Evolutionary conservation across 2,329 filamentous ascomycete genomes (phyloP).

Genomic region (Diaporthe capsici): DNA sequence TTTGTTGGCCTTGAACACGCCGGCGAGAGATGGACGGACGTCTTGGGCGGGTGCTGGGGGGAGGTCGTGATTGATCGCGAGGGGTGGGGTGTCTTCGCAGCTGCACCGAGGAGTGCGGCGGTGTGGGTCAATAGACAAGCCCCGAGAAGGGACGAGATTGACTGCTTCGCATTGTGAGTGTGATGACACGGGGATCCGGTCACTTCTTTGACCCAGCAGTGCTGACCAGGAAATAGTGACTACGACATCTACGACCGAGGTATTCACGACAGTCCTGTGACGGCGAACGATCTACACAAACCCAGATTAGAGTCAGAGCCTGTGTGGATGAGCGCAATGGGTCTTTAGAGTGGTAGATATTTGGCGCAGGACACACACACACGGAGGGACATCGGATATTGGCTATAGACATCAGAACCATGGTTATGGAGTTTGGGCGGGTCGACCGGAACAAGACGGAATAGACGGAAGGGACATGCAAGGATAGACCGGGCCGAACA

Average conservation of each 20-base stretch:
- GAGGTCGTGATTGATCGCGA: slow-evolving; percentile 70
- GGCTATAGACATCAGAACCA: neutral
- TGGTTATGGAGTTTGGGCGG: slow-evolving; percentile 22
- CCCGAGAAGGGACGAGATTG: slow-evolving; percentile 29
- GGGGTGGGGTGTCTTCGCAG: slow-evolving; percentile 72
- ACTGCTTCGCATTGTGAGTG: slow-evolving; percentile 34
- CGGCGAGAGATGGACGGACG: slow-evolving; percentile 75
- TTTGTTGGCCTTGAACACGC: slow-evolving; percentile 70
- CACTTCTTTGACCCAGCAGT: neutral
- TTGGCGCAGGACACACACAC: neutral
- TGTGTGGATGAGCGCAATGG: slow-evolving; percentile 42
- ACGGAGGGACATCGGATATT: neutral
- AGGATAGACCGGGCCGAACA: neutral
- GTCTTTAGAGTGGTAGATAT: neutral
- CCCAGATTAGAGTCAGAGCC: slow-evolving; percentile 36
- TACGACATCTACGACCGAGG: slow-evolving; percentile 35
- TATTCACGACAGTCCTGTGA: slow-evolving; percentile 20
- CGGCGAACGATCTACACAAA: slow-evolving; percentile 30
- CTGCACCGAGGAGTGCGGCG: slow-evolving; percentile 66
- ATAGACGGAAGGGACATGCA: neutral
- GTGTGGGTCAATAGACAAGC: slow-evolving; percentile 69
- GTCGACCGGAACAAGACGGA: neutral
- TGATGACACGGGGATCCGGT: neutral
- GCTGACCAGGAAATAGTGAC: neutral
- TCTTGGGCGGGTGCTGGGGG: slow-evolving; percentile 67